Percentiles rank a stretch among this genome's conserved stretches.
Evolutionary conservation across 768 basidiomycete genomes (phyloP).

Genomic region (Lactifluus echinatus): DNA sequence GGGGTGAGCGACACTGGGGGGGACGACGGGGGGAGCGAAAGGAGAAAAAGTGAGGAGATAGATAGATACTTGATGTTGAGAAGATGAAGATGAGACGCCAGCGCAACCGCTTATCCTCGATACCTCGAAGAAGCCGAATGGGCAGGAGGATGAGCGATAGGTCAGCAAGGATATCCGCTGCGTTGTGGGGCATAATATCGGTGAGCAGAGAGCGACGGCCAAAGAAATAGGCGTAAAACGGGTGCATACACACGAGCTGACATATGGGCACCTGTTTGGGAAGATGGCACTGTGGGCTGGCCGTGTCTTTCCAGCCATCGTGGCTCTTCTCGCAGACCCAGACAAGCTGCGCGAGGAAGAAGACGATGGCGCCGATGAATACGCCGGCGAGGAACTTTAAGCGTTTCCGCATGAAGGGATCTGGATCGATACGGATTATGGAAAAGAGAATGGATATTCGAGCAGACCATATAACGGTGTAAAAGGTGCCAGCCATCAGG

Average conservation of each 20-base stretch:
- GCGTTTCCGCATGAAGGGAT: conserved; percentile 15
- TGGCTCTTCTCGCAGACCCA: conserved; percentile 35
- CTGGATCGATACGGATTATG: conserved; percentile 43
- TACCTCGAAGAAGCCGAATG: conserved; percentile 36
- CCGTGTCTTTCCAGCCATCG: conserved; percentile 31
- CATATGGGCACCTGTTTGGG: conserved; percentile 39
- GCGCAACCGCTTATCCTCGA: conserved; percentile 33
- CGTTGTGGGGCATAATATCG: too few species aligned
- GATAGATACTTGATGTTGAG: conserved; percentile 42
- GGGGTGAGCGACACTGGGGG: too few species aligned
- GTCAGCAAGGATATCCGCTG: conserved; percentile 43
- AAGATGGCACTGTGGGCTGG: conserved; percentile 36
- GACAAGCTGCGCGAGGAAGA: conserved; percentile 38
- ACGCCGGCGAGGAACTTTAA: conserved; percentile 19
- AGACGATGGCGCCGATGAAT: conserved; percentile 28
- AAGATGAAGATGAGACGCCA: conserved; percentile 41
- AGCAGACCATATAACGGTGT: conserved; percentile 27
- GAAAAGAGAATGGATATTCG: conserved; percentile 46
- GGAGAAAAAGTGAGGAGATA: neutral
- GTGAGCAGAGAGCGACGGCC: neutral
- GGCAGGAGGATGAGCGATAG: conserved; percentile 38
- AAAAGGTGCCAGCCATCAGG: conserved; percentile 24
- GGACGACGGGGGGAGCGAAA: too few species aligned
- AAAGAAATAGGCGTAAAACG: too few species aligned
- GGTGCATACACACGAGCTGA: conserved; percentile 42